Percentiles rank a stretch among this genome's conserved stretches.
These are phyloP conservation scores for Nidularia pulvinata DNA, from an alignment of 768 basidiomycete genomes.

Conservation along the genomic window DNA sequence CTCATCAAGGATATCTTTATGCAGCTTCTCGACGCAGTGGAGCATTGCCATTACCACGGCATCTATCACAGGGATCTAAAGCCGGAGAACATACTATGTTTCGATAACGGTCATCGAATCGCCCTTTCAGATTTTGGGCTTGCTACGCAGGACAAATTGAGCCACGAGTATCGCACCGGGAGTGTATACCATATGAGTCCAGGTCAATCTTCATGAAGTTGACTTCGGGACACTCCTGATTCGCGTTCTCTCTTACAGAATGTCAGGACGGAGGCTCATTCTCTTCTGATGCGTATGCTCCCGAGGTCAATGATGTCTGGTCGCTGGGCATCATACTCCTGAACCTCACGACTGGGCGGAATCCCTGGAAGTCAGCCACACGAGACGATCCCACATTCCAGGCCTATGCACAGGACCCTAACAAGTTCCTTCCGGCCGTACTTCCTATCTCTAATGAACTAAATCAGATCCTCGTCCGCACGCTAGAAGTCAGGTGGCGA, in stretches of 20 bases:
- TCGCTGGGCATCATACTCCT: conserved; percentile 95
- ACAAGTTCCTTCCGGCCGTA: conserved; percentile 80
- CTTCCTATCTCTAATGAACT: conserved; percentile 78
- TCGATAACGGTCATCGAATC: conserved; percentile 72
- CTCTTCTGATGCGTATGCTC: conserved; percentile 72
- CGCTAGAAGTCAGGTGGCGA: conserved; percentile 73
- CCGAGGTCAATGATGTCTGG: conserved; percentile 93
- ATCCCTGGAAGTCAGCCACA: conserved; percentile 94
- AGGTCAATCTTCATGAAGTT: conserved; percentile 41
- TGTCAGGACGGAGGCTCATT: conserved; percentile 80
- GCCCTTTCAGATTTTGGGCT: conserved; percentile 96
- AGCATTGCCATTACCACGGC: conserved; percentile 88
- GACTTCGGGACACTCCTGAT: not conserved
- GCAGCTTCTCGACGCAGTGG: conserved; percentile 92
- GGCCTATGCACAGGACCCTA: conserved; percentile 78
- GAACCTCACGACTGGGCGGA: conserved; percentile 92
- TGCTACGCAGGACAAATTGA: conserved; percentile 83
- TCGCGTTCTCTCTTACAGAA: conserved; percentile 46
- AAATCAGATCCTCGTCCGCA: conserved; percentile 72
- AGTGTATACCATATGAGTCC: conserved; percentile 99
- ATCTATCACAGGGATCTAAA: conserved; percentile 98
- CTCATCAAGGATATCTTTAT: conserved; percentile 91
- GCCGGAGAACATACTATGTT: conserved; percentile 94
- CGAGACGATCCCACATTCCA: conserved; percentile 86
- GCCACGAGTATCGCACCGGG: conserved; percentile 92